These are phyloP conservation scores for Arthrobotrys iridis DNA, from an alignment of 2,329 filamentous ascomycete genomes.

Conservation along the genomic window DNA sequence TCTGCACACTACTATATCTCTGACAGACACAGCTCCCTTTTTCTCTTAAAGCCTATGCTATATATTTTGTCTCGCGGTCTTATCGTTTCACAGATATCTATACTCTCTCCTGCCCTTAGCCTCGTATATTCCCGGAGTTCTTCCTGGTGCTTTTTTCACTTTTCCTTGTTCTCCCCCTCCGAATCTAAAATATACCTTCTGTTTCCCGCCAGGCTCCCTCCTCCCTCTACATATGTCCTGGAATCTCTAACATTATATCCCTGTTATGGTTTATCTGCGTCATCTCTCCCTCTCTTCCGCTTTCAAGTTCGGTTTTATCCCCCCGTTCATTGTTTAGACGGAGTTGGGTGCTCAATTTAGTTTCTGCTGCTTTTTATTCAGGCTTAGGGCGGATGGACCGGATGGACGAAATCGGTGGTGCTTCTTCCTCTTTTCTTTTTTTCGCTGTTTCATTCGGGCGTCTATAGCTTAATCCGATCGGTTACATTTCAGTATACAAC, in stretches of 20 bases:
- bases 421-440: neutral
- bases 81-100: neutral
- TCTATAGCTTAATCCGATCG: conserved; percentile 1
- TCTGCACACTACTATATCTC: neutral
- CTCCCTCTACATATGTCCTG: neutral
- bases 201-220: neutral
- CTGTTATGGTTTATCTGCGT: neutral
- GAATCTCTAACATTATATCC: neutral
- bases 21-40: neutral
- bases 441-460: neutral
- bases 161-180: neutral
- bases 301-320: neutral
- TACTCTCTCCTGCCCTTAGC: conserved; percentile 3
- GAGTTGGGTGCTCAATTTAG: conserved; percentile 5
- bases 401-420: neutral
- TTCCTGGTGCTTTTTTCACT: neutral
- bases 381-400: neutral
- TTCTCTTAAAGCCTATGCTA: neutral
- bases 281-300: neutral
- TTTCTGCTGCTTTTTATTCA: neutral
- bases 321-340: conserved; percentile 9
- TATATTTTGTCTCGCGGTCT: neutral
- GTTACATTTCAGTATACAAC: neutral
- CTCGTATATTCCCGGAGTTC: neutral
- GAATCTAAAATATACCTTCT: conserved; percentile 9